phyloP scores from a whole-genome alignment of 768 basidiomycete genomes.

The Neoboletus magnificus region DNA sequence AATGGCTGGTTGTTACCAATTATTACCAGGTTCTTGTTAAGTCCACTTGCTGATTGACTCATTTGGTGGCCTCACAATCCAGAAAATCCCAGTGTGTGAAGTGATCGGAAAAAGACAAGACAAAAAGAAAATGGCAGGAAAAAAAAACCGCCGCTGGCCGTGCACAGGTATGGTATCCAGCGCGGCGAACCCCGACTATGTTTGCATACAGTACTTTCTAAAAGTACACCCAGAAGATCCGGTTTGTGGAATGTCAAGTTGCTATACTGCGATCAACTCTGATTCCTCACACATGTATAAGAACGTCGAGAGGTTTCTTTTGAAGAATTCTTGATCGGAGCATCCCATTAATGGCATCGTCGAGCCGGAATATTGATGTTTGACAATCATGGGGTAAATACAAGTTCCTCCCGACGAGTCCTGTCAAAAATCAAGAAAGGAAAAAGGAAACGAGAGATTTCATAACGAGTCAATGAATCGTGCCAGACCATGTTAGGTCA shows the following conservation, averaged over 20 bases:
- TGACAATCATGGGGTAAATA: neutral
- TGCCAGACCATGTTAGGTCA: neutral
- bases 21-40: too few relatives aligned
- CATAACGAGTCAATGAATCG: neutral
- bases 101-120: constrained; percentile 2
- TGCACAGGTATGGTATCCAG: neutral
- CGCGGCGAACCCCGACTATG: neutral
- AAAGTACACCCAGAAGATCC: neutral
- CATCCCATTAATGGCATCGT: neutral
- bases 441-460: neutral
- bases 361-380: neutral
- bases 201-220: too few relatives aligned
- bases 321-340: neutral
- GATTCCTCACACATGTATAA: neutral
- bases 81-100: too few relatives aligned
- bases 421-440: neutral
- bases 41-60: too few relatives aligned
- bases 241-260: neutral
- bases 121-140: neutral
- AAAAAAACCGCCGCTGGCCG: neutral
- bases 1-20: too few relatives aligned
- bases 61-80: too few relatives aligned
- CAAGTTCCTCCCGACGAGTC: neutral
- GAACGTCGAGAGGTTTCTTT: neutral
- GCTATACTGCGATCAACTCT: neutral